Evolutionary conservation across 352 stramenopile genomes (phyloP).

Genomic region (Phytophthora syringae): DNA sequence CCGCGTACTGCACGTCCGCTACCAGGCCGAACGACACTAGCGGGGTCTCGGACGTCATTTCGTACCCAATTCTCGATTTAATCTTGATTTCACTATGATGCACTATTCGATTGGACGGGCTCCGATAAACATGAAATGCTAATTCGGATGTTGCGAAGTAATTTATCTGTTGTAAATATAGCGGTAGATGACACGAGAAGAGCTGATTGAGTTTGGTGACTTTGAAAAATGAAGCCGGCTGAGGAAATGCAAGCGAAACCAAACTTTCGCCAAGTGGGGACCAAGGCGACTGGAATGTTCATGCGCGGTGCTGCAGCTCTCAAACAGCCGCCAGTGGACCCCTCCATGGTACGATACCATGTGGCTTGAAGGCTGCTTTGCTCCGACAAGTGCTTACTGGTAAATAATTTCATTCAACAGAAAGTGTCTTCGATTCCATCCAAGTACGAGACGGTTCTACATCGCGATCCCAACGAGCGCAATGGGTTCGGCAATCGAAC

Average conservation of each 20-base stretch:
- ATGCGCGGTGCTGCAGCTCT: conserved; percentile 30
- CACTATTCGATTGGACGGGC: conserved; percentile 1
- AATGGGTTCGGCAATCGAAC: conserved; percentile 78
- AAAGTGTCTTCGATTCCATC: conserved; percentile 79
- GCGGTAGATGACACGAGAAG: conserved; percentile 1
- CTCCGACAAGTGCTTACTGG: neutral
- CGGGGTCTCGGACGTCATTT: conserved; percentile 28
- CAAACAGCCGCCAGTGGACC: conserved; percentile 23
- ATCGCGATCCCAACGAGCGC: conserved; percentile 59
- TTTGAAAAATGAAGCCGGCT: conserved; percentile 20
- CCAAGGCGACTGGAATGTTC: conserved; percentile 44
- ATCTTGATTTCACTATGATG: conserved; percentile 18
- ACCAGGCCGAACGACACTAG: conserved; percentile 74
- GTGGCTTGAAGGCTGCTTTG: neutral
- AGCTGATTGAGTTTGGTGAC: neutral
- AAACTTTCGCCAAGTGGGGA: conserved; percentile 77
- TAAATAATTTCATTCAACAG: conserved; percentile 18
- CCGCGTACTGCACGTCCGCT: conserved; percentile 84
- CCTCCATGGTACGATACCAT: conserved; percentile 18
- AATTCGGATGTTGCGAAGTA: conserved; percentile 12
- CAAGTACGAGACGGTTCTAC: conserved; percentile 79
- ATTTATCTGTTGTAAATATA: conserved; percentile 17
- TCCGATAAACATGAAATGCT: neutral
- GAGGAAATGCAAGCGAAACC: conserved; percentile 34
- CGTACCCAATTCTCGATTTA: neutral